Percentiles rank a stretch among this genome's conserved stretches.
phyloP scores from a whole-genome alignment of 2,329 filamentous ascomycete species.

The Diaporthe sp. region DNA sequence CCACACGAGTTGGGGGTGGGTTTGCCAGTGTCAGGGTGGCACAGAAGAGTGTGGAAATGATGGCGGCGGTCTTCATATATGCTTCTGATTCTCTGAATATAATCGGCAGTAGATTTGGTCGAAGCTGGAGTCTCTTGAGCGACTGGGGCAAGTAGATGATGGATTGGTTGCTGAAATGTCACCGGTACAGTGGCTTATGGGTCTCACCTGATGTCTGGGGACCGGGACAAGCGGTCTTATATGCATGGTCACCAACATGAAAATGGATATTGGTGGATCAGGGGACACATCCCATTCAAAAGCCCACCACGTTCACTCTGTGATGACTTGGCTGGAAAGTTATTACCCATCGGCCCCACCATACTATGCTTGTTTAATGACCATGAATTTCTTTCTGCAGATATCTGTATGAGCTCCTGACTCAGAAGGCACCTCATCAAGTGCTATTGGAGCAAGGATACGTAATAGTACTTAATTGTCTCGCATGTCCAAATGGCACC shows the following conservation, averaged over 20 bases:
- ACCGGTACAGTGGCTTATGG: neutral
- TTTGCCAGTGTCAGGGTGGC: neutral
- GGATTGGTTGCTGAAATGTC: neutral
- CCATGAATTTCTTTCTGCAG: neutral
- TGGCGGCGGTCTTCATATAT: neutral
- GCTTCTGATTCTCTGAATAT: neutral
- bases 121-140: neutral
- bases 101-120: neutral
- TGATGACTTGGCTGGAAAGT: neutral
- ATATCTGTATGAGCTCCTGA: neutral
- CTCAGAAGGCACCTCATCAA: neutral
- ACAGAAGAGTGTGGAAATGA: neutral
- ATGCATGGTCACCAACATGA: neutral
- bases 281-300: neutral
- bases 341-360: neutral
- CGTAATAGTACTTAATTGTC: too few species aligned
- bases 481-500: too few species aligned
- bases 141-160: neutral
- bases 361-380: neutral
- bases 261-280: neutral
- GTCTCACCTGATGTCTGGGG: too few species aligned
- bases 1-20: neutral
- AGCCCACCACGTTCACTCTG: too few species aligned
- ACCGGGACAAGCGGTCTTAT: neutral
- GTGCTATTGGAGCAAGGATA: neutral